Evolutionary conservation across 1,284 basidiomycete genomes (phyloP).

Genomic region (Moesziomyces sp.): DNA sequence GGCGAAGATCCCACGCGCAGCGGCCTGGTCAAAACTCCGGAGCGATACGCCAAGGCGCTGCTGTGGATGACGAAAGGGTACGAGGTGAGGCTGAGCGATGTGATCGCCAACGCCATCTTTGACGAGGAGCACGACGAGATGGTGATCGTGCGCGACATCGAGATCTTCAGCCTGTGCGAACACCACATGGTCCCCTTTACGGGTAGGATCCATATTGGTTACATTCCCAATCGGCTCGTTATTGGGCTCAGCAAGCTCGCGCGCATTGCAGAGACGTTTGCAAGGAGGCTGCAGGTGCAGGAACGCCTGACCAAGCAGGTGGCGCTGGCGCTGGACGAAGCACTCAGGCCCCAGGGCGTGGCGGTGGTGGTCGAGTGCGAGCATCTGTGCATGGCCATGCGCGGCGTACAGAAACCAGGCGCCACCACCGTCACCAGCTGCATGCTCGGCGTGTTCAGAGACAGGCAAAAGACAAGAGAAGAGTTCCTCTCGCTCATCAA

Average conservation of each 20-base stretch:
- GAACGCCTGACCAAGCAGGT: conserved; percentile 98
- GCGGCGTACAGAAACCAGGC: conserved; percentile 98
- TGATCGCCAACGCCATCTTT: conserved; percentile 98
- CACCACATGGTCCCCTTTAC: conserved; percentile 99
- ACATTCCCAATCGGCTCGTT: conserved; percentile 95
- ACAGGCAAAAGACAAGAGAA: conserved; percentile 95
- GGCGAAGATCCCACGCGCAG: conserved; percentile 97
- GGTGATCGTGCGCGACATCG: conserved; percentile 98
- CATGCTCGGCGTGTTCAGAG: conserved; percentile 97
- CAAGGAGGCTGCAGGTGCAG: conserved; percentile 93
- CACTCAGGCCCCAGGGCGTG: conserved; percentile 95
- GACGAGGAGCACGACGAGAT: conserved; percentile 99
- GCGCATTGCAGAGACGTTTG: conserved; percentile 96
- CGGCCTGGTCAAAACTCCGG: conserved; percentile 89
- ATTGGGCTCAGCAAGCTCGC: conserved; percentile 97
- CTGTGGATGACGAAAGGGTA: conserved; percentile 99
- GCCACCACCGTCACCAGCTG: conserved; percentile 96
- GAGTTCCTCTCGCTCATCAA: conserved; percentile 72
- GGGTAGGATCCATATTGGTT: conserved; percentile 81
- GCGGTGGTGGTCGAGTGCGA: conserved; percentile 83
- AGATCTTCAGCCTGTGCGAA: conserved; percentile 96
- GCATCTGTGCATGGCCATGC: conserved; percentile 99
- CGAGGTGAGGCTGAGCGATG: conserved; percentile 92
- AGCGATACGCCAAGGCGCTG: conserved; percentile 94
- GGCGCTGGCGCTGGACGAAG: conserved; percentile 95